A percentile compares a stretch with the other conserved stretches of the same genome.
Conservation (phyloP, 345 rosid genomes). For the Eutrema japonicum region DNA sequence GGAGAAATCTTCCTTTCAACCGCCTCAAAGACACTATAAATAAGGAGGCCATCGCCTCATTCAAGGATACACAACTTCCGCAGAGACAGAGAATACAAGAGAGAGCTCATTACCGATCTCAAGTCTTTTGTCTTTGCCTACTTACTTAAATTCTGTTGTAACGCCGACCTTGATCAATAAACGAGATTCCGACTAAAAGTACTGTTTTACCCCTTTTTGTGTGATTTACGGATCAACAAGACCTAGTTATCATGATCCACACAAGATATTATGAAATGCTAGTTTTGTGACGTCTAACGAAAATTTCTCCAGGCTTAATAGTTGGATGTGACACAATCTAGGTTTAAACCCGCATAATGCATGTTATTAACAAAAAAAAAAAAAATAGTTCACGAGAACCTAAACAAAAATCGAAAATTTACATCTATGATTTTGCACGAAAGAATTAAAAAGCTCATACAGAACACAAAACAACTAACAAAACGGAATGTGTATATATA, state of each 20-base stretch:
- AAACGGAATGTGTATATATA: background rate
- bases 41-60: too few relatives aligned
- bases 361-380: background rate
- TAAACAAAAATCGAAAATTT: background rate
- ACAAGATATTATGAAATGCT: background rate
- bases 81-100: too few relatives aligned
- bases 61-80: too few relatives aligned
- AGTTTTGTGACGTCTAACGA: constrained; percentile 8
- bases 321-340: background rate
- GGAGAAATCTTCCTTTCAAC: too few relatives aligned
- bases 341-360: background rate
- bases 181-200: too few relatives aligned
- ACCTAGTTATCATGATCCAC: constrained; percentile 1
- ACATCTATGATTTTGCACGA: constrained; percentile 2
- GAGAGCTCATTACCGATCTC: too few relatives aligned
- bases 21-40: too few relatives aligned
- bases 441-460: background rate
- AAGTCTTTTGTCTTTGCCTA: too few relatives aligned
- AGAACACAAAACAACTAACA: background rate
- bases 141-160: too few relatives aligned
- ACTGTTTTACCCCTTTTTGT: too few relatives aligned
- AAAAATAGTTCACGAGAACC: background rate
- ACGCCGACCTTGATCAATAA: too few relatives aligned
- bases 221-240: too few relatives aligned
- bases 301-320: background rate